These are phyloP conservation scores for Sphaerosporella brunnea DNA, from an alignment of 495 filamentous ascomycete species.

Conservation along the genomic window DNA sequence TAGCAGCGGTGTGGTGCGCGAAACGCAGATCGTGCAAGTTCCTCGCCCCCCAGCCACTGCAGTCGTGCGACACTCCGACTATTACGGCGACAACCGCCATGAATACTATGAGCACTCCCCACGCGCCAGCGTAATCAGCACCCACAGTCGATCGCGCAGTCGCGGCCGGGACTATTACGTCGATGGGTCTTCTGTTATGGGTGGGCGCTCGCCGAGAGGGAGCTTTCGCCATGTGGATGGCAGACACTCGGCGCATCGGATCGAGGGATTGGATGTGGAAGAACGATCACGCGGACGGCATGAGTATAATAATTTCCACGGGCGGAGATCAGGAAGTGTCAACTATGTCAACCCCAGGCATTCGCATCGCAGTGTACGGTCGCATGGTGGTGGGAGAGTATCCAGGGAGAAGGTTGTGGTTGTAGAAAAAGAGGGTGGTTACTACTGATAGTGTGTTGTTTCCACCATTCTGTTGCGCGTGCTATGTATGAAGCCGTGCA, in stretches of 20 bases:
- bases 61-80: neutral
- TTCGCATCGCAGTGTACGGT: constrained; percentile 28
- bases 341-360: constrained; percentile 21
- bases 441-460: too few relatives aligned
- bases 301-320: constrained; percentile 23
- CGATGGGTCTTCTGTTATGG: constrained; percentile 11
- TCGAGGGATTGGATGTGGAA: constrained; percentile 11
- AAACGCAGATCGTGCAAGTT: neutral
- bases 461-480: too few relatives aligned
- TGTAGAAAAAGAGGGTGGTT: constrained; percentile 11
- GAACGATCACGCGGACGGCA: constrained; percentile 10
- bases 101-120: neutral
- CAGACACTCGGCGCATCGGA: constrained; percentile 11
- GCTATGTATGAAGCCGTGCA: too few relatives aligned
- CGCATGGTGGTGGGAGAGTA: constrained; percentile 26
- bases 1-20: neutral
- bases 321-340: constrained; percentile 17
- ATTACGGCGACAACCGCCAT: neutral
- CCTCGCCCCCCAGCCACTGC: neutral
- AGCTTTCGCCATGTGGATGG: constrained; percentile 18
- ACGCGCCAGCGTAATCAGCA: constrained; percentile 18
- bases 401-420: constrained; percentile 22
- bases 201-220: constrained; percentile 13
- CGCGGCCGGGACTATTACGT: constrained; percentile 20
- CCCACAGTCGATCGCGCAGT: constrained; percentile 12